Base-by-base conservation (phyloP, 768 basidiomycete genomes). In the Kwoniella shandongensis region DNA sequence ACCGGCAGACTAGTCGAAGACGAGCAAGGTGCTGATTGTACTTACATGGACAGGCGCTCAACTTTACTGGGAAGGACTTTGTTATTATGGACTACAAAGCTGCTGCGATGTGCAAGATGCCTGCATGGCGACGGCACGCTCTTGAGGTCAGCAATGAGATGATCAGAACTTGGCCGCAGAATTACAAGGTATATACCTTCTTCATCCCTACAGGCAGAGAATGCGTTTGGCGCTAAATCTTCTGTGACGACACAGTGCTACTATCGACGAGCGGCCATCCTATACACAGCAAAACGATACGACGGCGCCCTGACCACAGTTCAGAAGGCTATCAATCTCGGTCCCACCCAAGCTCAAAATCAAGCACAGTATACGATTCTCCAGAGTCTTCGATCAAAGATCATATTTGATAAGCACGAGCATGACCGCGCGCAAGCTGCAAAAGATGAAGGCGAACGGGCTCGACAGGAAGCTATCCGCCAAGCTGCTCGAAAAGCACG, bases 21-120 rank as follows among this genome's bases (percentile, higher is more conserved):
- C n/a, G n/a, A n/a, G n/a, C n/a, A n/a, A n/a, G n/a, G n/a, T n/a
- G n/a, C n/a, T n/a, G n/a, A n/a, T n/a, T n/a, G n/a, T n/a, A n/a
- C n/a, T n/a, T n/a, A n/a, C n/a, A n/a, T n/a, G n/a, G 26, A 12
- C 27, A 61, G 59, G 59, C 52, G 17, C 35, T 61, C 13, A 55
- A 29, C 5, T 46, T 54, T 46, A 38, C 30, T n/a, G 45, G 40
- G 15, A 40, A 35, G 13, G 32, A 44, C 13, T 17, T 41, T 8
- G 40, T 18, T 39, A n/a, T 61, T 32, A 36, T 54, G 15, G 61
- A 62, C 27, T 40, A 26, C 13, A 57, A 57, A 44, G 51, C 55
- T 4, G 41, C 38, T 32, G 55, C 61, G 1, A 38, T 62, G 51
- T 57, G 27, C 20, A 42, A 51, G 35, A 17, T 62, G 3, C 27